A percentile compares a stretch with the other conserved stretches of the same genome.
Conservation (phyloP, 352 stramenopile species). For the Hyaloperonospora brassicae region DNA sequence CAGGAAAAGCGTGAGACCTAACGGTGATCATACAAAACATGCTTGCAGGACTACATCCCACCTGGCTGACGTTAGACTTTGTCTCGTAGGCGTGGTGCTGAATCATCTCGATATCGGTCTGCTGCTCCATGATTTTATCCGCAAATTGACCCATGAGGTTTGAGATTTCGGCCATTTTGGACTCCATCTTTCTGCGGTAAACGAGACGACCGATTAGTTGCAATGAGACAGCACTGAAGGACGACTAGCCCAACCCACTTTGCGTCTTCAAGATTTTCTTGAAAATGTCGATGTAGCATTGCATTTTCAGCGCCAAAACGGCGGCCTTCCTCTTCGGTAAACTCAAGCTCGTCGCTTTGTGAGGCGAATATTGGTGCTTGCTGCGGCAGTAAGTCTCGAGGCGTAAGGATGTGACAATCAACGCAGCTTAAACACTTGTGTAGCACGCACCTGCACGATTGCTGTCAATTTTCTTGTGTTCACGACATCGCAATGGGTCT, state of each 20-base stretch:
- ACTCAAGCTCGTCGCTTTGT: slow-evolving; percentile 41
- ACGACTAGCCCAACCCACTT: slow-evolving; percentile 36
- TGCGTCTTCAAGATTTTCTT: slow-evolving; percentile 79
- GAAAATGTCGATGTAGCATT: slow-evolving; percentile 71
- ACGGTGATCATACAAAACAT: background rate
- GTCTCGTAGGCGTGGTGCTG: slow-evolving; percentile 61
- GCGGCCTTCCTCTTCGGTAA: slow-evolving; percentile 53
- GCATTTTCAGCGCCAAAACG: slow-evolving; percentile 69
- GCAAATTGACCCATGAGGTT: slow-evolving; percentile 80
- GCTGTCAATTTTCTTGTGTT: slow-evolving; percentile 10
- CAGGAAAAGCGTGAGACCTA: slow-evolving; percentile 1
- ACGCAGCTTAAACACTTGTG: background rate
- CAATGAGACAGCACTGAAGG: background rate
- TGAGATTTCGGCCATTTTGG: slow-evolving; percentile 80
- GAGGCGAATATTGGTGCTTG: slow-evolving; percentile 31
- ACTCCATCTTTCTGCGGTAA: slow-evolving; percentile 61
- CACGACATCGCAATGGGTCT: slow-evolving; percentile 4
- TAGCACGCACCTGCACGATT: slow-evolving; percentile 9
- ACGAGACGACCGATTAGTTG: slow-evolving; percentile 3
- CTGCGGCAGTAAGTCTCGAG: slow-evolving; percentile 7
- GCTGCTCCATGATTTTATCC: slow-evolving; percentile 79
- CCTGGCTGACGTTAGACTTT: slow-evolving; percentile 65
- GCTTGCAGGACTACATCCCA: slow-evolving; percentile 12
- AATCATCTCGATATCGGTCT: slow-evolving; percentile 72
- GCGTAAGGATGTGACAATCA: no score